Base-by-base conservation (phyloP, 2,329 filamentous ascomycete genomes). In the Aureobasidium mangrovei region DNA sequence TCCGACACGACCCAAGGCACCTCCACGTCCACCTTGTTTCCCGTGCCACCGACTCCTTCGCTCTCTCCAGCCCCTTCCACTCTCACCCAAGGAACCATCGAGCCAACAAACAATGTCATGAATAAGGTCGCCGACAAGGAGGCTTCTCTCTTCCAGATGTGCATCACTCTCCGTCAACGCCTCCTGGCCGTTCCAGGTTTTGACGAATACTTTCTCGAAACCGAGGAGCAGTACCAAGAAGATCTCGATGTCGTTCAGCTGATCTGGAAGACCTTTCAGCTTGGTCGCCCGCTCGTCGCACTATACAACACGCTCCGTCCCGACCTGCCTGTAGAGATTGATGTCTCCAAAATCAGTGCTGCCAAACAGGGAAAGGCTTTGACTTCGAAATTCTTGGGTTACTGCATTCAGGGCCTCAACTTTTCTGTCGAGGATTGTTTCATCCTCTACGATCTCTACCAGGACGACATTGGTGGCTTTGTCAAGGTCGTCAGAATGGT, bases 401-500 rank as follows among this genome's bases (percentile, higher is more conserved):
- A 88, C 27, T 96, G 91, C 69, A 78, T 94, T 65, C 83, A 84
- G 61, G 86, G 95, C 51, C 77, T 97, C 48, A 81, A 84, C 54
- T 86, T 96, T 52, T 81, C 86, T 2, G 77, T 88, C 4, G 80
- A 85, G 45, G 89, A 95, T 58, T 91, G 88, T 65, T 97, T 97
- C 69, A 86, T 95, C 63, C 86, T 98, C 62, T 87, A 83, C 56
- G 91, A 98, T 70, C 75, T 97, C 43, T 91, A 93, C 70, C 88
- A 89, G 53, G 89, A 91, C 63, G 94, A 96, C 70, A 98, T 93
- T 1, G 96, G 89, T 42, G 93, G 93, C 3, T 97, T 98, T 68
- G 90, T 96, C 61, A 97, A 97, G 80, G 91, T 95, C 55, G 91
- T 87, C 27, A 88, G 89, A 72, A 88, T 95, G 55, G 88, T 98